Evolutionary conservation across 768 basidiomycete genomes (phyloP), one percentile per base, ranked within the genome.

Genomic region (Lanmaoa pseudosensibilis): DNA sequence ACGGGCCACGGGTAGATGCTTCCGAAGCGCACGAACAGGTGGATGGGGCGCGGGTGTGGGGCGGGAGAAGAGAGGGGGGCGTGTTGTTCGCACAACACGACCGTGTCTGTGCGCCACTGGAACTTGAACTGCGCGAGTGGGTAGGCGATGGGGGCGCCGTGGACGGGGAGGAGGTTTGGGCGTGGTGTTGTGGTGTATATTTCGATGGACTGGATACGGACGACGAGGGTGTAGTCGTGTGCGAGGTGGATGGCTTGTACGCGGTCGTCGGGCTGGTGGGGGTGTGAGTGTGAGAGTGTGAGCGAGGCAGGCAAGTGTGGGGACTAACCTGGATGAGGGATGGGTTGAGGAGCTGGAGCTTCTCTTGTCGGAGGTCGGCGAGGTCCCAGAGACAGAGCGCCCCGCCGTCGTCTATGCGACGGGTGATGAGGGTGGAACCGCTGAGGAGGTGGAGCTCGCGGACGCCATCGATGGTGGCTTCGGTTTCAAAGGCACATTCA

Each of bases 1-100:
- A 84, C 79, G 0, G 86, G 84, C 87, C 86, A 88, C 3, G 85
- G 85, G 56, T 79, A 82, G 51, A 73, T 75, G 65, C 80, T 83
- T 13, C 78, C 80, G 62, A 83, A 88, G 16, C 88, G 84, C 19
- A 87, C 65, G 41, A 84, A 73, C 18, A 88, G 68, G 59, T 78
- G 78, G 52, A 88, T 74, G 0, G 75, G 71, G 1, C 4, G 37
- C 1, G 37, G 36, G 18, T 4, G 0, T 71, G 67, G 45, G 62
- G 18, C 1, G 15, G 10, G n/a, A n/a, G n/a, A 3, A 7, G 43
- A 39, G 5, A 30, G 23, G 12, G 38, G 32, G 0, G 49, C 0
- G 13, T 50, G 68, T 56, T 78, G 75, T 3, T 70, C 60, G 43
- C 67, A 66, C 37, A 84, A 69, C 30, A 73, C 69, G 58, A 82